Base-by-base conservation (phyloP, 2,329 filamentous ascomycete species). In the Penicillium sp. region DNA sequence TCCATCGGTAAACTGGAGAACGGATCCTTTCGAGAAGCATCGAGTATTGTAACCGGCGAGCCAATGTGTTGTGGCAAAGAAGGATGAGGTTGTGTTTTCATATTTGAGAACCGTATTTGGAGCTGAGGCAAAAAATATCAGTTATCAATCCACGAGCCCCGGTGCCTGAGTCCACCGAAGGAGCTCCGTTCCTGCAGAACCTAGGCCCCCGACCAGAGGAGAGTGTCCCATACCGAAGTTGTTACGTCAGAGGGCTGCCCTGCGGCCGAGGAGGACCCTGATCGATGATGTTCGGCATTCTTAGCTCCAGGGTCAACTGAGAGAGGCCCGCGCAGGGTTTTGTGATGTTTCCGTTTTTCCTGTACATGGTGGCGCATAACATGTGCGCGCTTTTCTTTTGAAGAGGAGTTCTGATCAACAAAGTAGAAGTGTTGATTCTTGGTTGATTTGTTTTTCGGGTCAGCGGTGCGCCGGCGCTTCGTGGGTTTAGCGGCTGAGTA, bases 361-460 rank as follows among this genome's bases (percentile, higher is more conserved):
- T 75, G 71, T n/a, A 76, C 72, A 63, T 76, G 74, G 50, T 76
- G 72, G 34, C 72, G 72, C 74, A 76, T 76, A 18, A 76, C 74
- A 67, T 76, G 73, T 6, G 74, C 72, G 29, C 74, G 72, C 49
- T 76, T 76, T 50, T 74, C 74, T 31, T 71, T 69, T 16, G 70
- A 75, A 3, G 73, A 75, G 3, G 74, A 74, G 48, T 66, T 68
- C 7, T 66, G 67, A 47, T 76, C 68, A 44, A 76, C 73, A 59
- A 76, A 76, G 54, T 73, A 75, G 51, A 75, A 76, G 5, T 65
- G 56, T 58, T 72, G 70, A 10, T 58, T 69, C 50, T 68, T 69
- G 21, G 55, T 48, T 2, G 60, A 46, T 38, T 59, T 56, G 10
- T 61, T 59, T 14, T 62, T 58, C 1, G 62, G 48, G 22, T 58